phyloP scores from a whole-genome alignment of 2,329 filamentous ascomycete genomes.

The Coniochaeta prunicola region DNA sequence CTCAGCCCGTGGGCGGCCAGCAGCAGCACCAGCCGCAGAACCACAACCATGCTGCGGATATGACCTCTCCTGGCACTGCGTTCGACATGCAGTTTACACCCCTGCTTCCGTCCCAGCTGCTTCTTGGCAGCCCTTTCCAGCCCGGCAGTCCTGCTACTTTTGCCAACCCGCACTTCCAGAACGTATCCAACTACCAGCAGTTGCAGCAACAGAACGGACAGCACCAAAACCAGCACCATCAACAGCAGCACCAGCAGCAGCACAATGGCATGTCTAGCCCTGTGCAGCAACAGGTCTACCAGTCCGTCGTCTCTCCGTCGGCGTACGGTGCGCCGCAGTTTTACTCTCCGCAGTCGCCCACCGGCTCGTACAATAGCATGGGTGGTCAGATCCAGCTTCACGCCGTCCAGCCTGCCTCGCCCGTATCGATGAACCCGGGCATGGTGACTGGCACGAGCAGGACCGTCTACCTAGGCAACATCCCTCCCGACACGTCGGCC shows the following conservation, averaged over 20 bases:
- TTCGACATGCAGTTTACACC: slow-evolving; percentile 99
- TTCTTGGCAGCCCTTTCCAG: slow-evolving; percentile 94
- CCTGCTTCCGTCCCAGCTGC: slow-evolving; percentile 84
- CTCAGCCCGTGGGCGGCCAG: slow-evolving; percentile 49
- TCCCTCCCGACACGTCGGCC: slow-evolving; percentile 92
- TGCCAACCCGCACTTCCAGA: slow-evolving; percentile 86
- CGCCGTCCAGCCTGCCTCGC: slow-evolving; percentile 59
- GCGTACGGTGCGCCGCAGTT: slow-evolving; percentile 76
- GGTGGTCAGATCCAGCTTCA: slow-evolving; percentile 47
- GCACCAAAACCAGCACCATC: slow-evolving; percentile 27
- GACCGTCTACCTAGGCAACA: slow-evolving; percentile 96
- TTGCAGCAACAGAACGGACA: slow-evolving; percentile 38
- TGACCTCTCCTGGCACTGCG: slow-evolving; percentile 79
- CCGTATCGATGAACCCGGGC: slow-evolving; percentile 69
- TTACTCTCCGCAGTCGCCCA: slow-evolving; percentile 80
- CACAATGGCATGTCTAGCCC: slow-evolving; percentile 65
- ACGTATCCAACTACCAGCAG: slow-evolving; percentile 68
- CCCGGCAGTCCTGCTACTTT: slow-evolving; percentile 88
- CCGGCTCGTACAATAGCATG: slow-evolving; percentile 62
- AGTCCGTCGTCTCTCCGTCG: slow-evolving; percentile 78
- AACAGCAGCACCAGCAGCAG: slow-evolving; percentile 47
- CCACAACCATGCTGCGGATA: slow-evolving; percentile 56
- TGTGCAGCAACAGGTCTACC: slow-evolving; percentile 75
- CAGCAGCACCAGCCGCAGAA: slow-evolving; percentile 22
- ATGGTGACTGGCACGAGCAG: slow-evolving; percentile 86